Conservation (phyloP, 1,284 basidiomycete species). For the Volvariella surrecta region DNA sequence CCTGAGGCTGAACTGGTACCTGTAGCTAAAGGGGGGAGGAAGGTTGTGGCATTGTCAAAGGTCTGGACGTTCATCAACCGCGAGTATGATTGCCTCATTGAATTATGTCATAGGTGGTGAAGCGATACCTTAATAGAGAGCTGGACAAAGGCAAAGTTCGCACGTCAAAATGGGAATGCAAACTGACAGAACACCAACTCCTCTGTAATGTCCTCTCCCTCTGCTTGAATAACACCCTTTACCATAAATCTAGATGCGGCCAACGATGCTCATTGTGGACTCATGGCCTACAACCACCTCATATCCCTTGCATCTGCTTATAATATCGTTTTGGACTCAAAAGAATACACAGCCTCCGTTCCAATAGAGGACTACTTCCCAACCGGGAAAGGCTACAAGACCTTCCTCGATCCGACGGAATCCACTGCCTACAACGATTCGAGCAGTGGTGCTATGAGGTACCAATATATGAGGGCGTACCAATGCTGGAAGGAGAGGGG, state of each 20-base stretch:
- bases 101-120: constrained; percentile 29
- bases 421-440: background rate
- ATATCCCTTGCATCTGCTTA: constrained; percentile 7
- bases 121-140: constrained; percentile 36
- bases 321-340: constrained; percentile 1
- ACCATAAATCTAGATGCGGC: constrained; percentile 11
- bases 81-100: background rate
- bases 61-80: constrained; percentile 13
- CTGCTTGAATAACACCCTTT: constrained; percentile 1
- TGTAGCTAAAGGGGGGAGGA: background rate
- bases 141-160: constrained; percentile 45
- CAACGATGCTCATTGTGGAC: constrained; percentile 12
- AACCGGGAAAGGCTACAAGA: constrained; percentile 1
- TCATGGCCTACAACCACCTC: constrained; percentile 10
- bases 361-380: background rate
- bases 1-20: no score
- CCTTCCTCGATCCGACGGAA: background rate
- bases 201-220: constrained; percentile 28
- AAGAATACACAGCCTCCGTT: background rate
- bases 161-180: constrained; percentile 49
- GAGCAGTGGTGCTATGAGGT: background rate
- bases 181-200: constrained; percentile 34
- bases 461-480: constrained; percentile 46
- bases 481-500: constrained; percentile 41
- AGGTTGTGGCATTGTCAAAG: constrained; percentile 26